Evolutionary conservation across 2,329 filamentous ascomycete species (phyloP).

Genomic region (Aspergillus brasiliensis): DNA sequence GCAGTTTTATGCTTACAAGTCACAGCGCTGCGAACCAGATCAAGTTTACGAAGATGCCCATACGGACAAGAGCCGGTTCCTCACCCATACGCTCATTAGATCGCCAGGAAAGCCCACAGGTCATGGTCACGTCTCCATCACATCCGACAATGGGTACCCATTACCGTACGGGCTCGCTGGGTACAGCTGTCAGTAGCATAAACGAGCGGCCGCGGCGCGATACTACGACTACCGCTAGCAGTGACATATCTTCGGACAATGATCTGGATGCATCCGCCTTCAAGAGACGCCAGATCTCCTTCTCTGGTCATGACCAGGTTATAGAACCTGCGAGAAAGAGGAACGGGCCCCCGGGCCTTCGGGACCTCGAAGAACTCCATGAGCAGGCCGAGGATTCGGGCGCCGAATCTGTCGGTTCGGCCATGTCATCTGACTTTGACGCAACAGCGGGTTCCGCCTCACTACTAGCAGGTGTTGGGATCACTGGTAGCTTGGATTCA

Average conservation of each 20-base stretch:
- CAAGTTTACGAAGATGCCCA: constrained; percentile 93
- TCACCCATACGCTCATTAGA: constrained; percentile 71
- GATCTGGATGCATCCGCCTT: constrained; percentile 58
- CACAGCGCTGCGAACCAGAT: constrained; percentile 80
- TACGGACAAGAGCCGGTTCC: constrained; percentile 81
- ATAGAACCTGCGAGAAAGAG: constrained; percentile 35
- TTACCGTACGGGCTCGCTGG: constrained; percentile 58
- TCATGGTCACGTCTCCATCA: constrained; percentile 60
- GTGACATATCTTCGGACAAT: constrained; percentile 67
- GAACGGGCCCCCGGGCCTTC: constrained; percentile 29
- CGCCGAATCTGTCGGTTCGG: constrained; percentile 51
- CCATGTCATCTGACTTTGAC: constrained; percentile 57
- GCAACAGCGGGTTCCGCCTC: constrained; percentile 59
- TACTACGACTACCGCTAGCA: constrained; percentile 66
- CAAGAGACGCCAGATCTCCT: constrained; percentile 56
- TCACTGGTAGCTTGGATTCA: constrained; percentile 47
- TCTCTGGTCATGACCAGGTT: constrained; percentile 41
- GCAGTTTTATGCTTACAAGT: constrained; percentile 21
- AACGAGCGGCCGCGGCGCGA: constrained; percentile 60
- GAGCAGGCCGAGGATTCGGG: constrained; percentile 51
- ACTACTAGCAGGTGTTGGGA: constrained; percentile 55
- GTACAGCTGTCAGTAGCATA: constrained; percentile 55
- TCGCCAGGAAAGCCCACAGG: constrained; percentile 48
- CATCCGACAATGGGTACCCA: constrained; percentile 50
- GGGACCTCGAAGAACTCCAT: constrained; percentile 36